A percentile compares a stretch with the other conserved stretches of the same genome.
These are phyloP conservation scores for Penicillium oxalicum DNA, from an alignment of 2,329 filamentous ascomycete genomes.

Conservation along the genomic window DNA sequence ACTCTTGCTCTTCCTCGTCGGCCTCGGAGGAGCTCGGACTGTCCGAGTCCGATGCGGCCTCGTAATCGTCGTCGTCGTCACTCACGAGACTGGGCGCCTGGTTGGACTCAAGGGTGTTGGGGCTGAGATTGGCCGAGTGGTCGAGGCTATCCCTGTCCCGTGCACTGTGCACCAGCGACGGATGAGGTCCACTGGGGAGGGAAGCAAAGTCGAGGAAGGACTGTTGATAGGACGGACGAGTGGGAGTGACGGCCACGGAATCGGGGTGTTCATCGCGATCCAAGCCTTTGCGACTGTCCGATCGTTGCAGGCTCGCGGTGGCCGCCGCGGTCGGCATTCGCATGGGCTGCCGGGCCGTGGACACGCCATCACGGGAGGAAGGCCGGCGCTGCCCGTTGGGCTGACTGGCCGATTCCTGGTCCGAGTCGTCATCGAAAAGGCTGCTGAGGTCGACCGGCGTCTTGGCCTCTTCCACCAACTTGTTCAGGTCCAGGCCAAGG, in stretches of 20 bases:
- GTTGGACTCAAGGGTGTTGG: constrained; percentile 64
- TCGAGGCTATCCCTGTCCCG: constrained; percentile 46
- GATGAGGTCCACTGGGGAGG: constrained; percentile 40
- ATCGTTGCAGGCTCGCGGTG: constrained; percentile 37
- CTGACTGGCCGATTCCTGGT: constrained; percentile 27
- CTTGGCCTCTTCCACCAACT: constrained; percentile 53
- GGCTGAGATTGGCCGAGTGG: constrained; percentile 54
- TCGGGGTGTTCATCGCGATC: constrained; percentile 31
- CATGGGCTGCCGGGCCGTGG: constrained; percentile 47
- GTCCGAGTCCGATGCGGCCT: constrained; percentile 59
- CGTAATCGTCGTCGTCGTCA: constrained; percentile 68
- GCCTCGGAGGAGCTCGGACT: constrained; percentile 46
- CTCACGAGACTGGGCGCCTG: constrained; percentile 74
- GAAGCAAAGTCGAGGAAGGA: constrained; percentile 24
- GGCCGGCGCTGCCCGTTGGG: constrained; percentile 14
- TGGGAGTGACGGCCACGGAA: constrained; percentile 37
- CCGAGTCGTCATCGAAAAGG: constrained; percentile 37
- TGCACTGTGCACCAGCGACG: constrained; percentile 9
- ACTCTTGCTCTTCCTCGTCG: constrained; percentile 50
- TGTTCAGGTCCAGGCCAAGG: constrained; percentile 54
- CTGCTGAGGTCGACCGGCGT: constrained; percentile 36
- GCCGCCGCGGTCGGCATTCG: constrained; percentile 52
- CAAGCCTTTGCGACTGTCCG: constrained; percentile 55
- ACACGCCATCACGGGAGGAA: constrained; percentile 16
- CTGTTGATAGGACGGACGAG: constrained; percentile 26